Base-by-base conservation (phyloP, 805 yeast species). In the Candida takata region DNA sequence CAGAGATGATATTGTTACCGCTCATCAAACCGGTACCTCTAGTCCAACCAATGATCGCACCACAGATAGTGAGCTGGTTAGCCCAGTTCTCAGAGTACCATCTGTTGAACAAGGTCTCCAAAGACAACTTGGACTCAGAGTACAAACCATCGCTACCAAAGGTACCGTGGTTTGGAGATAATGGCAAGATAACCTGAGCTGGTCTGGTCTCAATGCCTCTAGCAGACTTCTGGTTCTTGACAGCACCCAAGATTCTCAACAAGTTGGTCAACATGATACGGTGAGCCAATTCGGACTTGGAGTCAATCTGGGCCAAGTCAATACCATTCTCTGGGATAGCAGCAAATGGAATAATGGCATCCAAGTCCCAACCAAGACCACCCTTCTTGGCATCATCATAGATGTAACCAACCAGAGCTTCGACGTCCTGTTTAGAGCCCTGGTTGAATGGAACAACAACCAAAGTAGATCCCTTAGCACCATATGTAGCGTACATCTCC, bases 21-120 rank as follows among this genome's bases (percentile, higher is more conserved):
- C 87, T 74, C 99, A 92, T 92, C 58, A 92, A 79, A 58, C 99
- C 99, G 41, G 99, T 92, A 65, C 99, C 99, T 74, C 99, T 85
- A 46, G 99, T 92, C 99, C 99, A 92, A 61, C 99, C 99, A 63
- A 92, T 92, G 49, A 92, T 75, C 31, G 98, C 97, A 72, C 99
- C 99, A 65, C 97, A 88, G 42, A 92, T 71, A 41, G 97, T 92
- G 67, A 92, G 78, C 69, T 84, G 92, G 47, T 83, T 69, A 31
- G 82, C 79, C 99, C 99, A 92, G 41, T 87, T 83, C 72, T 92
- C 99, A 32, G 98, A 88, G 65, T 80, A 74, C 98, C 98, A 92
- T 75, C 97, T 84, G 81, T 90, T 90, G 77, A 92, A 87, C 58
- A 92, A 70, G 23, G 97, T 90, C 70, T 92, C 99, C 51, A 92